Conservation (phyloP, 78 protist genomes). For the Chrysochromulina parva region DNA sequence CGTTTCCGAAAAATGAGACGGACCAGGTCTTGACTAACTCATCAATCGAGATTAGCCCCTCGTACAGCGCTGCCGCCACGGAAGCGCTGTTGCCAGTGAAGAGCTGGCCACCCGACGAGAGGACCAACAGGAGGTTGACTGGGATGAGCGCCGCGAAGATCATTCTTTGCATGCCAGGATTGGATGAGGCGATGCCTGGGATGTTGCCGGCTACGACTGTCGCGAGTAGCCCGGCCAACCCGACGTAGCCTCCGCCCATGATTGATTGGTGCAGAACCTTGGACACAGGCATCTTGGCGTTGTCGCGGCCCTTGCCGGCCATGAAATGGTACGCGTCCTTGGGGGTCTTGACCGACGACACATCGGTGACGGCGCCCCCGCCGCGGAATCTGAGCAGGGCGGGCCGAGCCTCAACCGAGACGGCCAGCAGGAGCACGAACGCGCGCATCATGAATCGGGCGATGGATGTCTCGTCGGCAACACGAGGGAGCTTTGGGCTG, state of each 20-base stretch:
- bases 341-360: background rate
- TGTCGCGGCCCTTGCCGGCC: background rate
- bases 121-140: background rate
- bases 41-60: background rate
- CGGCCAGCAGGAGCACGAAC: too few relatives aligned
- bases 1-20: background rate
- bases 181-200: background rate
- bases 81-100: slow-evolving; percentile 26
- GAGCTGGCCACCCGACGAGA: background rate
- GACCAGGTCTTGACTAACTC: background rate
- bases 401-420: too few relatives aligned
- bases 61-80: background rate
- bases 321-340: background rate
- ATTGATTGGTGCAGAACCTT: background rate
- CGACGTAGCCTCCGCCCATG: background rate
- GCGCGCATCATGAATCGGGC: too few relatives aligned
- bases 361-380: too few relatives aligned
- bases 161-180: background rate
- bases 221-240: background rate
- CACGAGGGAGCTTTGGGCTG: too few relatives aligned
- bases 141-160: background rate
- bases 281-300: background rate
- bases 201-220: background rate
- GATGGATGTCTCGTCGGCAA: too few relatives aligned
- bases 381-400: too few relatives aligned